Conservation (phyloP, 1,284 basidiomycete species). For the Sanghuangporus weigelae region DNA sequence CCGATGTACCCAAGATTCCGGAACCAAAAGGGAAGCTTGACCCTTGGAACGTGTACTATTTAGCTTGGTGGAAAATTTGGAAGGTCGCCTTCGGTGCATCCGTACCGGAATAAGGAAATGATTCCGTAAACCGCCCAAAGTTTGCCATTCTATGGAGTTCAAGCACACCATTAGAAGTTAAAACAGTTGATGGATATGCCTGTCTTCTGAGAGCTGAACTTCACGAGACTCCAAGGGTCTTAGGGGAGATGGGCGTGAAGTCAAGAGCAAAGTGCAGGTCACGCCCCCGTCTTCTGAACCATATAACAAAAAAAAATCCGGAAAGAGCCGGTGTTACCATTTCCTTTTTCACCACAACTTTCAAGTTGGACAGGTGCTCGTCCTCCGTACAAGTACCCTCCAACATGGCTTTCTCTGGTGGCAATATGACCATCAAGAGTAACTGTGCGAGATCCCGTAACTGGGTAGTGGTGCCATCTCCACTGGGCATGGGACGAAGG, state of each 20-base stretch:
- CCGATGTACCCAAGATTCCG: background rate
- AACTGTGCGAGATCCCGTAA: too few relatives aligned
- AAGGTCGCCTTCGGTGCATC: background rate
- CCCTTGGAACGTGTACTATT: constrained; percentile 5
- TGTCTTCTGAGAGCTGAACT: background rate
- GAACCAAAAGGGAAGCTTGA: background rate
- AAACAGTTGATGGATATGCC: background rate
- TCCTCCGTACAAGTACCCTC: too few relatives aligned
- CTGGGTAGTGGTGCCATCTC: background rate
- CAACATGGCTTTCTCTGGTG: too few relatives aligned
- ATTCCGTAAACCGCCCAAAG: background rate
- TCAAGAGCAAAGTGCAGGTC: background rate
- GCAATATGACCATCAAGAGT: too few relatives aligned
- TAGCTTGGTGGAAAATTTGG: background rate
- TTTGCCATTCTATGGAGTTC: background rate
- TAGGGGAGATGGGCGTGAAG: background rate
- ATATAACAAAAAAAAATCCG: too few relatives aligned
- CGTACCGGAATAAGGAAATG: constrained; percentile 2
- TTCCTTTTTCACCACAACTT: too few relatives aligned
- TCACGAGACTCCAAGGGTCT: background rate
- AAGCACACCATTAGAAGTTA: background rate
- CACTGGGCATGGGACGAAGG: background rate
- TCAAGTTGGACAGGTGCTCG: too few relatives aligned
- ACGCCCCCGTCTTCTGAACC: too few relatives aligned
- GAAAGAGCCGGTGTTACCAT: too few relatives aligned